Evolutionary conservation across 1,284 basidiomycete species (phyloP).

Genomic region (Peniophora sp.): DNA sequence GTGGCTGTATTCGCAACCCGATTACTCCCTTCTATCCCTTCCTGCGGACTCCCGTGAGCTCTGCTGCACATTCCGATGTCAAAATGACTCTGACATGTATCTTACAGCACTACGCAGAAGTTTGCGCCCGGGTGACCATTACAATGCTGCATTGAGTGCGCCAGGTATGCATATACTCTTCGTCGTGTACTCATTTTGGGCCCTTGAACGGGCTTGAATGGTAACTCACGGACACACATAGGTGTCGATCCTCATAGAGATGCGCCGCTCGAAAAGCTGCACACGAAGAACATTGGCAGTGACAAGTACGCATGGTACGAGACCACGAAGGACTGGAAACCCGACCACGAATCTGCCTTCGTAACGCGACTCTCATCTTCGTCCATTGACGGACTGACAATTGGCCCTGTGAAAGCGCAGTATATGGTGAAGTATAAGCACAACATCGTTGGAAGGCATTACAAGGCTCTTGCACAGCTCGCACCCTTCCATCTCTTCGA

Average conservation of each 20-base stretch:
- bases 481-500: conserved; percentile 25
- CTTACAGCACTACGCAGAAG: background rate
- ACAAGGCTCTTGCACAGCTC: conserved; percentile 29
- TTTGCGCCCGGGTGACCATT: background rate
- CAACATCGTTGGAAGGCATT: conserved; percentile 31
- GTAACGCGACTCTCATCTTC: conserved; percentile 19
- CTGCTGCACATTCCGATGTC: background rate
- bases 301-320: conserved; percentile 29
- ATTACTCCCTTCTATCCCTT: background rate
- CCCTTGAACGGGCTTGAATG: background rate
- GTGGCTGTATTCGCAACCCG: background rate
- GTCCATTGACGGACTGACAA: conserved; percentile 21
- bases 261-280: conserved; percentile 23
- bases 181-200: conserved; percentile 17
- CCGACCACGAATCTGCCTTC: conserved; percentile 17
- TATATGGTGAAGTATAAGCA: conserved; percentile 31
- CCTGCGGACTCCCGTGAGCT: background rate
- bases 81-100: conserved; percentile 1
- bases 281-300: conserved; percentile 23
- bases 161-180: conserved; percentile 24
- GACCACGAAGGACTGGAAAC: conserved; percentile 13
- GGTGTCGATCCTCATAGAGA: conserved; percentile 18
- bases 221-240: conserved; percentile 8
- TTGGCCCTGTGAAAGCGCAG: conserved; percentile 17
- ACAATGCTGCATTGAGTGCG: background rate